phyloP scores from a whole-genome alignment of 1,284 basidiomycete species.

The Sanghuangporus weigelae region DNA sequence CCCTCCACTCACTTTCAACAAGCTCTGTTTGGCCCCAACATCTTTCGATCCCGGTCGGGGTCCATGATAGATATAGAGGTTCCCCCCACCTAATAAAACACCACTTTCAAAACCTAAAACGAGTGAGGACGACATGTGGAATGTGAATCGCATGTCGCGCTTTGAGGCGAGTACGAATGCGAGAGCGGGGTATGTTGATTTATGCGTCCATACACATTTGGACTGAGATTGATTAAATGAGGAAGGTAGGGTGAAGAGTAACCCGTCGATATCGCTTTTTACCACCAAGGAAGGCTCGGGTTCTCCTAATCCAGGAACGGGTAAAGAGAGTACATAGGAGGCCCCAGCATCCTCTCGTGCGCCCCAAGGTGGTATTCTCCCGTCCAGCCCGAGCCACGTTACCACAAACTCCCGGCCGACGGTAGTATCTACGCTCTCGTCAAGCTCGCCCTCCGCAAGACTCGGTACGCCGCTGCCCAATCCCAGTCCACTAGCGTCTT shows the following conservation, averaged over 20 bases:
- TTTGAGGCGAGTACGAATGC: constrained; percentile 95
- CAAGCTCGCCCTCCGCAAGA: constrained; percentile 76
- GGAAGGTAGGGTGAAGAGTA: constrained; percentile 55
- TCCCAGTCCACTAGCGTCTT: constrained; percentile 52
- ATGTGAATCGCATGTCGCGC: constrained; percentile 78
- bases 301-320: constrained; percentile 45
- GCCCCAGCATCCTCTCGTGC: constrained; percentile 30
- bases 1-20: constrained; percentile 68
- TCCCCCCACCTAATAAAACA: constrained; percentile 56
- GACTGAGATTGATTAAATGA: constrained; percentile 25
- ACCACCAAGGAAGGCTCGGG: constrained; percentile 49
- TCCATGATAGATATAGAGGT: constrained; percentile 79
- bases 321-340: constrained; percentile 56
- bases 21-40: constrained; percentile 70
- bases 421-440: constrained; percentile 73
- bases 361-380: constrained; percentile 37
- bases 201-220: constrained; percentile 59
- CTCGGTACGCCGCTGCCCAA: constrained; percentile 66
- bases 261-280: constrained; percentile 82
- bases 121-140: constrained; percentile 52
- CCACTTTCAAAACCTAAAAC: constrained; percentile 83
- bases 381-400: constrained; percentile 59
- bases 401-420: constrained; percentile 57
- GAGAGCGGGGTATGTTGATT: constrained; percentile 79
- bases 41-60: constrained; percentile 32